These are phyloP conservation scores for Ophiorrhiza pumila DNA, from an alignment of 257 asterid genomes.

Conservation along the genomic window DNA sequence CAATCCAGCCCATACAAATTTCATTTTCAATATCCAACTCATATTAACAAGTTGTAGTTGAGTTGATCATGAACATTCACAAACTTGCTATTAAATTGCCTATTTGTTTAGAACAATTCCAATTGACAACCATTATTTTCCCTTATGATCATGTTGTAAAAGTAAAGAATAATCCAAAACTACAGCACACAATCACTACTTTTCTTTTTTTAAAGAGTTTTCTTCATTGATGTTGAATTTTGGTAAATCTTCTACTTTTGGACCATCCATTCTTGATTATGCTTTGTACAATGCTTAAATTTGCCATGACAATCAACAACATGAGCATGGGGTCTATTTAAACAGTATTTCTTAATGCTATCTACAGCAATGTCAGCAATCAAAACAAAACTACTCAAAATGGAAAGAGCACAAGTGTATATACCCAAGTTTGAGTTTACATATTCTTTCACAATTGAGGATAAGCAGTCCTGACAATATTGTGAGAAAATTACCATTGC, in stretches of 20 bases:
- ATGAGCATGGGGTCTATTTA: neutral
- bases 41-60: neutral
- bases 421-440: too few relatives aligned
- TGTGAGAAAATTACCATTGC: too few relatives aligned
- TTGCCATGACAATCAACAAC: neutral
- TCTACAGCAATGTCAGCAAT: neutral
- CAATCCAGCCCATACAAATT: too few relatives aligned
- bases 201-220: neutral
- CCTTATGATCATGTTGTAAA: neutral
- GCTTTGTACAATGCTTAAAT: neutral
- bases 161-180: neutral
- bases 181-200: neutral
- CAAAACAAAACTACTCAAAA: neutral
- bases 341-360: neutral
- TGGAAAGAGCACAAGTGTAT: neutral
- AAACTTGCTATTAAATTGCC: too few relatives aligned
- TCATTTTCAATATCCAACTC: too few relatives aligned
- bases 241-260: neutral
- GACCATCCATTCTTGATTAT: neutral
- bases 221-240: neutral
- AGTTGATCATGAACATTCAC: slow-evolving; percentile 2
- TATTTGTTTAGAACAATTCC: neutral
- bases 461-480: too few relatives aligned
- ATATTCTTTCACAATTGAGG: too few relatives aligned
- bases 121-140: neutral